Base-by-base conservation (phyloP, 805 yeast genomes). In the Metschnikowia colocasiae region DNA sequence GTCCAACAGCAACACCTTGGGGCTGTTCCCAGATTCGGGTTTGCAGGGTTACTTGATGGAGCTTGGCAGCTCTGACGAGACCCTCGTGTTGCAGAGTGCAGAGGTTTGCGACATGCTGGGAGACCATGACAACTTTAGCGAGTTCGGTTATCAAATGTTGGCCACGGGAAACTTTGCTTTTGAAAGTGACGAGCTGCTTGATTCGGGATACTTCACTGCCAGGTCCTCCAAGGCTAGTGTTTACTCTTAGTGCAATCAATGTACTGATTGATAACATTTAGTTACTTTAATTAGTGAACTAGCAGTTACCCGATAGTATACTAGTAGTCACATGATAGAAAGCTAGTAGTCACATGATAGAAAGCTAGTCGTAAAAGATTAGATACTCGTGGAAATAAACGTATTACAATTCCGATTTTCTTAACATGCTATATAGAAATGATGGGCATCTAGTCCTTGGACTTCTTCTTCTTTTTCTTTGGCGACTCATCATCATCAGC, bases 391-490 rank as follows among this genome's bases (percentile, higher is more conserved):
- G 6, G 6, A 22, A 4, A 22, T 4, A 22, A 22, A 30, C 32
- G 16, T n/a, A 13, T 30, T 30, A 30, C 32, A 30, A 30, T 30
- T n/a, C 15, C 32, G 32, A 30, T 44, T 34, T 34, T 43, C 27
- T 46, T 51, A 48, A 50, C 55, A 55, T 55, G 58, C 57, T 55
- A 55, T 55, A 55, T 55, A 51, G 52, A 9, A 47, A 50, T 48
- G 55, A 40, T 35, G 46, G 29, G 20, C 23, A 42, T 44, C 55
- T 65, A 71, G 59, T 68, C 75, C 71, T 71, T 70, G 44, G 75
- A 70, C 73, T 71, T 71, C 65, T 70, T 70, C 68, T 69, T 68
- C 67, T 68, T 70, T 62, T 71, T 69, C 59, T 69, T 67, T 54
- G 67, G 64, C 15, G 70, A 52, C 53, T 64, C 69, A 31, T 65